A percentile compares a stretch with the other conserved stretches of the same genome.
Conservation (phyloP, 2,329 filamentous ascomycete species). For the Clarireedia sp. region DNA sequence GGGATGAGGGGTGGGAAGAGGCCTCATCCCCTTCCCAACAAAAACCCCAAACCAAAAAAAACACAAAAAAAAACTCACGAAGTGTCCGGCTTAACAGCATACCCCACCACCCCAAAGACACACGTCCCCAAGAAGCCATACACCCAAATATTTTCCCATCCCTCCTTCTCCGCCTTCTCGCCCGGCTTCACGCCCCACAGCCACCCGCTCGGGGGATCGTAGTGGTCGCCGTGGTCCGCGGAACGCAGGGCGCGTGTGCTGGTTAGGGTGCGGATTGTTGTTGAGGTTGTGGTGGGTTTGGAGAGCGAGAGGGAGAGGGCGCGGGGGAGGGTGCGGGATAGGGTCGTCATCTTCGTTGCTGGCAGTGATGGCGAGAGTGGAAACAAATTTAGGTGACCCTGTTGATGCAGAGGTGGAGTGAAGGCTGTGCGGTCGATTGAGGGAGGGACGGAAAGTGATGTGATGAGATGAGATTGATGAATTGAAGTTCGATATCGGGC, state of each 20-base stretch:
- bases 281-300: neutral
- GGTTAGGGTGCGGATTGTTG: constrained; percentile 1
- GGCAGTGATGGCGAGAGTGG: no score
- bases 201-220: constrained; percentile 86
- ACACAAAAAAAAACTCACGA: constrained; percentile 59
- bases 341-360: neutral
- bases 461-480: neutral
- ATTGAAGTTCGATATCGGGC: neutral
- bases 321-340: constrained; percentile 4
- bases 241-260: constrained; percentile 1
- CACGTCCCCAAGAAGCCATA: constrained; percentile 79
- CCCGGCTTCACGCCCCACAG: constrained; percentile 90
- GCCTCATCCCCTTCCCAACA: no score
- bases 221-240: constrained; percentile 44
- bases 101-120: constrained; percentile 64
- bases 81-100: constrained; percentile 97
- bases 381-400: no score
- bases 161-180: constrained; percentile 92
- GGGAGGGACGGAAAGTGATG: neutral
- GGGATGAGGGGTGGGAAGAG: no score
- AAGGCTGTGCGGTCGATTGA: neutral
- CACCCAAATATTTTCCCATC: constrained; percentile 84
- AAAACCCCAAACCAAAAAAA: neutral
- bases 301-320: neutral
- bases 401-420: neutral